Conservation (phyloP, 805 yeast species). For the Osmozyma mogii region DNA sequence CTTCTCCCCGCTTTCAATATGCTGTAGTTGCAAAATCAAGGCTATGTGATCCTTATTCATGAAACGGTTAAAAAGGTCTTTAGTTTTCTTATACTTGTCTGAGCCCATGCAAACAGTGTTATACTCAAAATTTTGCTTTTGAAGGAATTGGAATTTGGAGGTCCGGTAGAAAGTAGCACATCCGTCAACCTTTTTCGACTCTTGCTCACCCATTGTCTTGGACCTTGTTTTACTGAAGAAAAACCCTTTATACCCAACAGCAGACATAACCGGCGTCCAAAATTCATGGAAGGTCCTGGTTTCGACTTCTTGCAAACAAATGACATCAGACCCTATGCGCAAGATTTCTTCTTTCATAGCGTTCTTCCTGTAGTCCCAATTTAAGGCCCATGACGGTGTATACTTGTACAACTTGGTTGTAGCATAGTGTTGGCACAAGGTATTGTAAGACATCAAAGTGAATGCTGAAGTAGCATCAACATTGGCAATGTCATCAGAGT, state of each 20-base stretch:
- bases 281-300: conserved; percentile 76
- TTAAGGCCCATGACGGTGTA: conserved; percentile 95
- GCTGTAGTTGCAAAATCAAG: conserved; percentile 66
- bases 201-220: conserved; percentile 74
- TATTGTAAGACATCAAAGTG: conserved; percentile 80
- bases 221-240: conserved; percentile 89
- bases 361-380: conserved; percentile 85
- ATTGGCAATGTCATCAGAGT: conserved; percentile 20
- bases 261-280: conserved; percentile 70
- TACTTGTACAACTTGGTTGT: conserved; percentile 86
- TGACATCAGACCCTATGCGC: conserved; percentile 58
- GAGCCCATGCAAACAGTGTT: conserved; percentile 72
- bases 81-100: conserved; percentile 84
- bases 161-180: conserved; percentile 89
- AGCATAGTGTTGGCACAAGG: conserved; percentile 93
- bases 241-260: conserved; percentile 70
- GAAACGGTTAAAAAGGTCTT: conserved; percentile 90
- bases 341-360: conserved; percentile 66
- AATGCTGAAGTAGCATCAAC: conserved; percentile 36
- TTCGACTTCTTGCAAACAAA: conserved; percentile 95
- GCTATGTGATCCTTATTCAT: conserved; percentile 95
- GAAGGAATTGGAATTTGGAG: conserved; percentile 60
- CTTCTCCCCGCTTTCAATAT: conserved; percentile 60
- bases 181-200: conserved; percentile 90
- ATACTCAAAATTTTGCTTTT: conserved; percentile 72